phyloP scores from a whole-genome alignment of 768 basidiomycete genomes.

The Xerocomus potaroensis region DNA sequence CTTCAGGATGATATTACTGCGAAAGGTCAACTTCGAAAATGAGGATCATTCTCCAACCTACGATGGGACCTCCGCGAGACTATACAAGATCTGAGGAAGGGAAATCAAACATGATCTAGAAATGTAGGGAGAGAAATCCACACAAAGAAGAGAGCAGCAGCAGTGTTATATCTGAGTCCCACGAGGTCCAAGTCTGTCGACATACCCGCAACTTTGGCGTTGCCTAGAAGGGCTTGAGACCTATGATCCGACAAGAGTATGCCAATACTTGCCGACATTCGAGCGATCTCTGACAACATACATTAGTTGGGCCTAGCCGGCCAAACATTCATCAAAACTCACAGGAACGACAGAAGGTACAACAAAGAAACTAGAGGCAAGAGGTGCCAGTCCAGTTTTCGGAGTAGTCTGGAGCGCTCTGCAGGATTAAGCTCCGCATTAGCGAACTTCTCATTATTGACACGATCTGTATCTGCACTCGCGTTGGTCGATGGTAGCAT shows the following conservation, averaged over 20 bases:
- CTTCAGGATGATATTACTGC: constrained; percentile 36
- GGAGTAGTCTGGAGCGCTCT: constrained; percentile 29
- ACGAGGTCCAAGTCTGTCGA: constrained; percentile 32
- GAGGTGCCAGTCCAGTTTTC: constrained; percentile 43
- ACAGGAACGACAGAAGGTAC: constrained; percentile 46
- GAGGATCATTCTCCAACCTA: constrained; percentile 14
- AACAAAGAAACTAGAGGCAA: constrained; percentile 42
- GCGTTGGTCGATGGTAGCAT: constrained; percentile 16
- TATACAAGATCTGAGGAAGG: constrained; percentile 31
- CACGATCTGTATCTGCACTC: constrained; percentile 9
- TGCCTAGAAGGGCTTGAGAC: constrained; percentile 26
- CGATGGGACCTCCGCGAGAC: constrained; percentile 37
- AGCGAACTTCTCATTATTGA: constrained; percentile 13
- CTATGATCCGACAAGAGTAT: neutral
- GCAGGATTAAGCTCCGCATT: constrained; percentile 7
- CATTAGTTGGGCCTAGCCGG: neutral
- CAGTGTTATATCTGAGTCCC: constrained; percentile 35
- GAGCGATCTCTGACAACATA: constrained; percentile 35
- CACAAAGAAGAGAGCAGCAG: constrained; percentile 38
- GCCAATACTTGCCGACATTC: constrained; percentile 39
- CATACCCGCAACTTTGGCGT: constrained; percentile 45
- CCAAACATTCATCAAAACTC: constrained; percentile 14
- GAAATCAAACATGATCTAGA: neutral
- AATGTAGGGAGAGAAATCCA: constrained; percentile 1
- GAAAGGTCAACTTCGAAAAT: constrained; percentile 1